Evolutionary conservation across 345 rosid genomes (phyloP), one percentile per base, ranked within the genome.

Genomic region (Ceriops zippeliana): DNA sequence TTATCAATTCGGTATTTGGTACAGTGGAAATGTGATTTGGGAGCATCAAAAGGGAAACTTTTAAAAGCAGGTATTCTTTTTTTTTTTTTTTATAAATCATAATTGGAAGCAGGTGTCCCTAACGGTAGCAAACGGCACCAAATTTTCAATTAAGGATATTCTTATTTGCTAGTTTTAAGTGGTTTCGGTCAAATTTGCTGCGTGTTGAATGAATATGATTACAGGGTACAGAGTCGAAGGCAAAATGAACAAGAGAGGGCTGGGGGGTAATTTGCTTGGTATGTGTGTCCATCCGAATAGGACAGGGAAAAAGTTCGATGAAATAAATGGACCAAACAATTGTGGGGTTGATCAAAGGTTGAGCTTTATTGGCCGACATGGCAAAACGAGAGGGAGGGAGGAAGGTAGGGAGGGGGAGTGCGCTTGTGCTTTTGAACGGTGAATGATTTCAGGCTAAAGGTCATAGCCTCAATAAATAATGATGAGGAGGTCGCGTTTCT

Each of bases 21-120:
- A 53, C 38, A 80, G 75, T 79, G 82, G 83, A 77, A 78, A 73
- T 78, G 81, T 81, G 21, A 30, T 31, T 30, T 65, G 68, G 61
- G 71, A 65, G 76, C 24, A 76, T 74, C 68, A 64, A 38, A 38
- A 15, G 19, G 7, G 57, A 60, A 17, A 42, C 47, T 42, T 13
- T 13, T 42, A 13, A 42, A 42, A 42, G 47, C 47, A 59, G 26
- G 61, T 0, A 20, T 1, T 3, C 26, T 19, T 27, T 22, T 34
- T 2, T 31, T 22, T 69, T 30, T 31, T 24, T 42, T 58, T 20
- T 46, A 28, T 4, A 31, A 52, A 52, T 19, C 57, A 56, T 42
- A 3, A 42, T 11, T 13, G 4, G 15, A 42, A 42, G 47, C 61
- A n/a, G 73, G 80, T 52, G 73, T 72, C 82, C 83, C 78, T 75